phyloP scores from a whole-genome alignment of 441 rosid genomes.

The Daphne laureola region DNA sequence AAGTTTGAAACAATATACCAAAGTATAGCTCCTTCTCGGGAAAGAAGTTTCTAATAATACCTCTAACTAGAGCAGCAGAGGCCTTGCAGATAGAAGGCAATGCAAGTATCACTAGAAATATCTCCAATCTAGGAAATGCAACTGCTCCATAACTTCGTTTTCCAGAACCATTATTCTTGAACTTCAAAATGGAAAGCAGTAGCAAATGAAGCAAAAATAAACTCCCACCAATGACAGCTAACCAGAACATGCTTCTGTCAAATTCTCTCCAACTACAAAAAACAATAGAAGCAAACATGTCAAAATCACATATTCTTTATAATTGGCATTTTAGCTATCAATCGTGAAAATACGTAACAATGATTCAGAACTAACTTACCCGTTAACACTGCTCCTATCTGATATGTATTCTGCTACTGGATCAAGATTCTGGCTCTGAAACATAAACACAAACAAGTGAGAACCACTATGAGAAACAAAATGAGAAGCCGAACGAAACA shows the following conservation, averaged over 20 bases:
- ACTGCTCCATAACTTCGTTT: slow-evolving; percentile 56
- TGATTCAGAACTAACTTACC: slow-evolving; percentile 34
- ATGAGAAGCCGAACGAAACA: slow-evolving; percentile 4
- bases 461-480: neutral
- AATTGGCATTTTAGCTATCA: too few relatives aligned
- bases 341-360: too few relatives aligned
- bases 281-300: slow-evolving; percentile 12
- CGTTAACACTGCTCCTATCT: slow-evolving; percentile 40
- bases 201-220: slow-evolving; percentile 49
- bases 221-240: slow-evolving; percentile 57
- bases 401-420: slow-evolving; percentile 68
- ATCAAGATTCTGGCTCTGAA: slow-evolving; percentile 52
- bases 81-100: slow-evolving; percentile 69
- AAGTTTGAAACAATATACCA: too few relatives aligned
- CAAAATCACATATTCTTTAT: neutral
- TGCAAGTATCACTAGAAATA: slow-evolving; percentile 70
- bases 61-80: slow-evolving; percentile 54
- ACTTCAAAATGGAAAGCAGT: slow-evolving; percentile 43
- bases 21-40: neutral
- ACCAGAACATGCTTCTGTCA: slow-evolving; percentile 82
- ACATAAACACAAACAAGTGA: slow-evolving; percentile 8
- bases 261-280: slow-evolving; percentile 79
- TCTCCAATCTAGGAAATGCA: slow-evolving; percentile 75
- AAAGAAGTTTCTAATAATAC: slow-evolving; percentile 23
- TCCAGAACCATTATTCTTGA: slow-evolving; percentile 35